Evolutionary conservation across 768 basidiomycete species (phyloP), one percentile per base, ranked within the genome.

Genomic region (Boletus tomentosulus): DNA sequence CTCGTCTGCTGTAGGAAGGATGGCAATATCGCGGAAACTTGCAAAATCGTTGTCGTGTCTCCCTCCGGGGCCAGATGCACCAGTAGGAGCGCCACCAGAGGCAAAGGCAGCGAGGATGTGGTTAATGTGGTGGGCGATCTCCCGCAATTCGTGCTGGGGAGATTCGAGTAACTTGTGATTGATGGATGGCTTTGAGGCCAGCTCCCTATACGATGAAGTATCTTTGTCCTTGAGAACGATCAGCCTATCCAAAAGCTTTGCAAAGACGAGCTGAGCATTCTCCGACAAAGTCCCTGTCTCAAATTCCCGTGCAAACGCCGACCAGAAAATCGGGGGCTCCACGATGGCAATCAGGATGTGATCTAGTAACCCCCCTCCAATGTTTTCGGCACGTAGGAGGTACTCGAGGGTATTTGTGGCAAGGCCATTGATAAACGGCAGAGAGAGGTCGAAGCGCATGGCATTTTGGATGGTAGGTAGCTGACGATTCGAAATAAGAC

Each of bases 1-100:
- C 61, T 89, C 87, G 39, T 82, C 79, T 1, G 81, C 76, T 6
- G 86, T 85, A 1, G 87, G 86, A 4, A 85, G 71, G 51, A 89
- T 82, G 28, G 80, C 64, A 22, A 88, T 83, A 8, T 79, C 58
- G 11, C 80, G 79, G 60, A 85, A 87, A 53, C 85, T 78, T 8
- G 63, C 57, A 44, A 79, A 80, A 62, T 89, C 86, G 48, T 89
- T 89, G 60, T 86, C 84, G 53, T 88, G 87, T 6, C 87, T 74
- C 3, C 85, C 87, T 0, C 87, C 86, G 0, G 86, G 81, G 10
- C 68, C 66, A 31, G 53, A 57, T 6, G 47, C 28, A 19, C 54
- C 65, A 31, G 57, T 56, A n/a, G 56, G 47, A 19, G 57, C 31
- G 11, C 62, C 57, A 19, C 63, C 65, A 10, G 66, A 50, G 24